Conservation (phyloP, 2,329 filamentous ascomycete genomes). For the Arthrobotrys pseudoclavata region DNA sequence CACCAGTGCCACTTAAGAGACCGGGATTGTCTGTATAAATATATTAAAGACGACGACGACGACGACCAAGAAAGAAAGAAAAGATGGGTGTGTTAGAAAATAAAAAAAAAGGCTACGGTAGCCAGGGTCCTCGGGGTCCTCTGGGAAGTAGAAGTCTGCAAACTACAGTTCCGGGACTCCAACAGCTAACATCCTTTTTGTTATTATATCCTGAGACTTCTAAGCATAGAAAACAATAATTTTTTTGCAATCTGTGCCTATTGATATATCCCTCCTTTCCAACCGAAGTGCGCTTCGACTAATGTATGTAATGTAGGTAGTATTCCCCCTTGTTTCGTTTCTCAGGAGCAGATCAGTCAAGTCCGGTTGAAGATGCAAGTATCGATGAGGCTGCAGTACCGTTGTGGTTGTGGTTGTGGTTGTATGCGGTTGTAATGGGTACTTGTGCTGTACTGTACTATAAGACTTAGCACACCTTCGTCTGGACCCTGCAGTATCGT, state of each 20-base stretch:
- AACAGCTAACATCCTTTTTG: slow-evolving; percentile 32
- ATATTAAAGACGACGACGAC: slow-evolving; percentile 26
- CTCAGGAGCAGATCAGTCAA: slow-evolving; percentile 23
- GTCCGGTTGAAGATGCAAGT: not conserved
- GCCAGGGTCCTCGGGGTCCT: not conserved
- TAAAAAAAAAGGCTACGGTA: not conserved
- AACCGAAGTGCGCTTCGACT: not conserved
- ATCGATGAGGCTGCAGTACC: slow-evolving; percentile 7
- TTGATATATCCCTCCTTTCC: slow-evolving; percentile 13
- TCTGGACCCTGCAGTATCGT: slow-evolving; percentile 15
- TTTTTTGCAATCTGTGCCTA: not conserved
- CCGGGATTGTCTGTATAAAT: slow-evolving; percentile 18
- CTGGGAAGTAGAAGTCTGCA: not conserved
- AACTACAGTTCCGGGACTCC: slow-evolving; percentile 36
- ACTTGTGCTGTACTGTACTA: not conserved
- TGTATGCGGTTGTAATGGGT: slow-evolving; percentile 3
- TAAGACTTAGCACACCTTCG: not conserved
- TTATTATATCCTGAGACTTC: slow-evolving; percentile 13
- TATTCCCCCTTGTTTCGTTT: slow-evolving; percentile 28
- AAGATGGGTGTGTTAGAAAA: too few species aligned
- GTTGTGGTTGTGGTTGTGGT: not conserved
- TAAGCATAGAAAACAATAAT: not conserved
- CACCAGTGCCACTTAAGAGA: slow-evolving; percentile 6
- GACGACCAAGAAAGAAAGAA: not conserved
- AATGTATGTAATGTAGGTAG: slow-evolving; percentile 11